phyloP scores from a whole-genome alignment of 139 green algal genomes.

The Chlamydomonas sphaeroides region DNA sequence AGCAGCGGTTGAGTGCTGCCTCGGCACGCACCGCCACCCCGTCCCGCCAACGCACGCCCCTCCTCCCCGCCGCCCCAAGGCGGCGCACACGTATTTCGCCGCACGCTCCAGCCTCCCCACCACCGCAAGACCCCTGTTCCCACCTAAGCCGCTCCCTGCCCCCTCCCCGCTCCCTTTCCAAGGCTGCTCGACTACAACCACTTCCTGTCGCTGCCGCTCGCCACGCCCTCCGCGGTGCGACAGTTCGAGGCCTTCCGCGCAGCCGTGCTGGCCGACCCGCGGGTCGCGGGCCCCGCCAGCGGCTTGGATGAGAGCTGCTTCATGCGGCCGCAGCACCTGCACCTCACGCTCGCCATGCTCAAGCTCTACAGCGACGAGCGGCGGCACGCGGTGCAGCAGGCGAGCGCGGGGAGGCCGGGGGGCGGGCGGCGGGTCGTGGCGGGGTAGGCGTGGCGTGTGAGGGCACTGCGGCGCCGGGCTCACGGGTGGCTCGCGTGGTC shows the following conservation, averaged over 20 bases:
- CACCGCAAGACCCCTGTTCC: neutral
- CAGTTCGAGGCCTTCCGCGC: conserved; percentile 43
- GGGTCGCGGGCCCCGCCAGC: neutral
- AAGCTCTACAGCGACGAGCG: conserved; percentile 70
- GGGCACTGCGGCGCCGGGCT: no score
- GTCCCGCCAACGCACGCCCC: neutral
- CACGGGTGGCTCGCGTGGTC: neutral
- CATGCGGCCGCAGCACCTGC: conserved; percentile 51
- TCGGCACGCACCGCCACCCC: no score
- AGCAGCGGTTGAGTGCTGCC: no score
- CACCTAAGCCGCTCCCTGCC: no score
- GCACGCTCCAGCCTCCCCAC: no score
- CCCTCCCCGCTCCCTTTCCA: neutral
- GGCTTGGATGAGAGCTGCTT: neutral
- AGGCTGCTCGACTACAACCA: conserved; percentile 52
- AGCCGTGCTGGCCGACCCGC: conserved; percentile 7
- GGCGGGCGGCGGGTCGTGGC: no score
- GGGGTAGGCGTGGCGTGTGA: no score
- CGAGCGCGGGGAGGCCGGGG: neutral
- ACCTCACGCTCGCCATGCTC: conserved; percentile 73
- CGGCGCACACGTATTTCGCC: no score
- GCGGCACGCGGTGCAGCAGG: conserved; percentile 45
- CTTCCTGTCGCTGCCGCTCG: conserved; percentile 55
- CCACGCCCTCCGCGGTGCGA: conserved; percentile 23
- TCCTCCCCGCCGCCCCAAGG: neutral